phyloP scores from a whole-genome alignment of 1,139 yeast genomes.

The Blastobotrys indianensis region DNA sequence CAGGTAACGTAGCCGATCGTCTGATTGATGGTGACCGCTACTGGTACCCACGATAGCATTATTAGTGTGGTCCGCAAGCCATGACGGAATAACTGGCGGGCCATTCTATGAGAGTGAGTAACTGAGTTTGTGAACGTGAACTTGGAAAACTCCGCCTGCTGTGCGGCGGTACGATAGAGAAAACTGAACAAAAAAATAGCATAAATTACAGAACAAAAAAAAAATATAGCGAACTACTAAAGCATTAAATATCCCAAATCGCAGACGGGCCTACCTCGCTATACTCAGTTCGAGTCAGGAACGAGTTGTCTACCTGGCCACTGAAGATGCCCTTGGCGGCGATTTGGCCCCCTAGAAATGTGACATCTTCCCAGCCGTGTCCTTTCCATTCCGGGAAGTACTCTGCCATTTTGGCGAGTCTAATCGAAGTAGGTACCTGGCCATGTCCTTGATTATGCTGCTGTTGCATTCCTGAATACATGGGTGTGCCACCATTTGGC shows the following conservation, averaged over 20 bases:
- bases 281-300: slow-evolving; percentile 65
- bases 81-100: slow-evolving; percentile 2
- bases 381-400: slow-evolving; percentile 96
- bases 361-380: slow-evolving; percentile 69
- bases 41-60: slow-evolving; percentile 66
- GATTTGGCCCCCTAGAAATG: slow-evolving; percentile 81
- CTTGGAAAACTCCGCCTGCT: too few species aligned
- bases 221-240: background rate
- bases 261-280: slow-evolving; percentile 71
- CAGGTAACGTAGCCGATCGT: slow-evolving; percentile 69
- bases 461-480: slow-evolving; percentile 19
- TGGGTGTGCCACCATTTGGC: slow-evolving; percentile 28
- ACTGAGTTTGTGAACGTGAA: too few species aligned
- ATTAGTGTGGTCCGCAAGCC: slow-evolving; percentile 7
- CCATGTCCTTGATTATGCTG: slow-evolving; percentile 32
- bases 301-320: slow-evolving; percentile 52
- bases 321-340: slow-evolving; percentile 80
- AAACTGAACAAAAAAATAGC: background rate
- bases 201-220: background rate
- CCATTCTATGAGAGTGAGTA: background rate
- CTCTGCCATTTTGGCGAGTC: slow-evolving; percentile 70
- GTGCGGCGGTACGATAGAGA: background rate
- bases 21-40: slow-evolving; percentile 59
- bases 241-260: slow-evolving; percentile 43
- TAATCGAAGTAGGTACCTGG: slow-evolving; percentile 76